Percentiles rank a stretch among this genome's conserved stretches.
These are phyloP conservation scores for Ustilago sp. DNA, from an alignment of 1,284 basidiomycete species.

Conservation along the genomic window DNA sequence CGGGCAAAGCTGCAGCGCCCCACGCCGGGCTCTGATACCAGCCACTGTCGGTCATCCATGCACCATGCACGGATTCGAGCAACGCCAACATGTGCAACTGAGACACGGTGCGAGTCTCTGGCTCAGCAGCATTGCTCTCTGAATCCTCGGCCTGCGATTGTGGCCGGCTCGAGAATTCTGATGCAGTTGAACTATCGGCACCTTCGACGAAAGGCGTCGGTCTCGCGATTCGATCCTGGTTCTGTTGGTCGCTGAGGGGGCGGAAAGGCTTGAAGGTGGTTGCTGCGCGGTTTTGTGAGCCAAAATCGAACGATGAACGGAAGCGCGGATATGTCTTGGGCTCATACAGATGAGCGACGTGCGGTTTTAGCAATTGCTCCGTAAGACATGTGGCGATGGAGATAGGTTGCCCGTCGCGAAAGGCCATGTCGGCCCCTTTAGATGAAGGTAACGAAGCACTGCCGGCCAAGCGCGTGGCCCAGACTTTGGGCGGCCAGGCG, in stretches of 20 bases:
- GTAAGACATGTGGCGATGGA: slow-evolving; percentile 32
- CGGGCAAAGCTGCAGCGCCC: slow-evolving; percentile 23
- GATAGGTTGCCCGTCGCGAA: slow-evolving; percentile 12
- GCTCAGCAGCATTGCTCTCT: background rate
- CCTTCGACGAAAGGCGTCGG: slow-evolving; percentile 15
- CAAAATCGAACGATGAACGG: slow-evolving; percentile 35
- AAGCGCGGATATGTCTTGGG: slow-evolving; percentile 13
- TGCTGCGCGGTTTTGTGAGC: background rate
- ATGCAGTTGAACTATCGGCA: slow-evolving; percentile 3
- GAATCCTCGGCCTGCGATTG: slow-evolving; percentile 8
- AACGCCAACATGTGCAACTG: slow-evolving; percentile 40
- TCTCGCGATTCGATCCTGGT: background rate
- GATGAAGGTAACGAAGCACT: slow-evolving; percentile 31
- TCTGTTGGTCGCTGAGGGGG: background rate
- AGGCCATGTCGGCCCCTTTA: slow-evolving; percentile 20
- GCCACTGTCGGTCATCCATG: slow-evolving; percentile 43
- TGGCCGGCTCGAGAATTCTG: slow-evolving; percentile 21
- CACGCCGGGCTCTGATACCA: slow-evolving; percentile 37
- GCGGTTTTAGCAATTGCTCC: slow-evolving; percentile 28
- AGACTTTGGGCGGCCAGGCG: slow-evolving; percentile 34
- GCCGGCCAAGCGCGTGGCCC: slow-evolving; percentile 23
- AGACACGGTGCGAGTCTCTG: slow-evolving; percentile 26
- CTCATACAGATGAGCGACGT: slow-evolving; percentile 14
- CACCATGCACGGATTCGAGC: slow-evolving; percentile 38
- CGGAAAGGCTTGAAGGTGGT: slow-evolving; percentile 2